phyloP scores from a whole-genome alignment of 768 basidiomycete species.

The Serendipita sp. region DNA sequence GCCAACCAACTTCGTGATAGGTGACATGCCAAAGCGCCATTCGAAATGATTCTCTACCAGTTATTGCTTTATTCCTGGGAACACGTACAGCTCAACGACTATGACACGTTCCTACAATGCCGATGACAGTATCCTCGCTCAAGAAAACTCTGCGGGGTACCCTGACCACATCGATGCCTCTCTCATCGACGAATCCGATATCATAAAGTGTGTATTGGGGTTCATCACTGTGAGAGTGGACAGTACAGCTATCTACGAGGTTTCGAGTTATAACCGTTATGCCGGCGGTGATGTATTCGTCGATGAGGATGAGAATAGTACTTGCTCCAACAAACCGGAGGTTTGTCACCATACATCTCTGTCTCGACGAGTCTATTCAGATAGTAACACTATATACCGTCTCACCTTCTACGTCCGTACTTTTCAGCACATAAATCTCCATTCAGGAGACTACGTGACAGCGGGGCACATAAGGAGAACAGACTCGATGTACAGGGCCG shows the following conservation, averaged over 20 bases:
- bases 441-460: conserved; percentile 6
- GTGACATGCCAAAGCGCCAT: too few relatives aligned
- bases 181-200: conserved; percentile 16
- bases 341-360: conserved; percentile 7
- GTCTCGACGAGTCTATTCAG: conserved; percentile 6
- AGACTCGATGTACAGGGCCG: conserved; percentile 6
- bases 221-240: conserved; percentile 15
- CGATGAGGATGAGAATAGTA: background rate
- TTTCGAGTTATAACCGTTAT: conserved; percentile 4
- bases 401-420: background rate
- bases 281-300: conserved; percentile 1
- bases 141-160: conserved; percentile 15
- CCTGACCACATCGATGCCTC: conserved; percentile 18
- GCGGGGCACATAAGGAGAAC: conserved; percentile 7
- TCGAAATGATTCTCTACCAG: too few relatives aligned
- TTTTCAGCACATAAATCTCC: conserved; percentile 2
- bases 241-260: background rate
- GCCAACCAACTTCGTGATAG: too few relatives aligned
- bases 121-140: conserved; percentile 20
- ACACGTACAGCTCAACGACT: conserved; percentile 17
- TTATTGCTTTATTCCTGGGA: too few relatives aligned
- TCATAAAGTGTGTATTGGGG: conserved; percentile 20
- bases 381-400: background rate
- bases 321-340: background rate
- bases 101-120: conserved; percentile 18